Evolutionary conservation across 2,329 filamentous ascomycete genomes (phyloP).

Genomic region (Fusarium burgessii): DNA sequence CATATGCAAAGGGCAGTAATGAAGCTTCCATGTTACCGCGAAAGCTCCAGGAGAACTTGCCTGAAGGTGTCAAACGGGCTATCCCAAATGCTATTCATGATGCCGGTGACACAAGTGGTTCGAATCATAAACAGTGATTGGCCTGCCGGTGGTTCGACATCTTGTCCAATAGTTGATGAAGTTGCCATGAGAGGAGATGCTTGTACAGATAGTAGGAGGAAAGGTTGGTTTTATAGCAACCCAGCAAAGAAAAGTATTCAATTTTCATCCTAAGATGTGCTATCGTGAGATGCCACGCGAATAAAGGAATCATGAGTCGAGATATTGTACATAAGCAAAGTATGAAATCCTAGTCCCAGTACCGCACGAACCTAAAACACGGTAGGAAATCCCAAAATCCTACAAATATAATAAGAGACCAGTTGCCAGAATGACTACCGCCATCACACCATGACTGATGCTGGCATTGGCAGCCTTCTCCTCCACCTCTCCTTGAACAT

Average conservation of each 20-base stretch:
- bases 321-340: background rate
- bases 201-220: accelerated
- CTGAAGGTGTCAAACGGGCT: conserved; percentile 39
- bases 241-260: background rate
- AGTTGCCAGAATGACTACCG: conserved; percentile 17
- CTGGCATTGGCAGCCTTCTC: conserved; percentile 15
- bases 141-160: too few species aligned
- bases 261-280: background rate
- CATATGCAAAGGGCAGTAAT: conserved; percentile 36
- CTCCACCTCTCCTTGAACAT: conserved; percentile 9
- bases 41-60: conserved; percentile 42
- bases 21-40: conserved; percentile 38
- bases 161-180: background rate
- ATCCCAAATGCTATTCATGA: conserved; percentile 40
- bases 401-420: conserved; percentile 29
- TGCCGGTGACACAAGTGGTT: conserved; percentile 26
- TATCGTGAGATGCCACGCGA: background rate
- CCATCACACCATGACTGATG: conserved; percentile 21
- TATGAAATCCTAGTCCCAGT: background rate
- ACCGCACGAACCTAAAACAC: background rate
- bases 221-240: background rate
- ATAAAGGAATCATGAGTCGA: background rate
- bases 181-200: accelerated
- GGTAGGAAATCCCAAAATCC: too few species aligned
- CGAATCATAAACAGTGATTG: conserved; percentile 16